These are phyloP conservation scores for Areca catechu DNA, from an alignment of 176 grass and related monocot genomes.

Conservation along the genomic window DNA sequence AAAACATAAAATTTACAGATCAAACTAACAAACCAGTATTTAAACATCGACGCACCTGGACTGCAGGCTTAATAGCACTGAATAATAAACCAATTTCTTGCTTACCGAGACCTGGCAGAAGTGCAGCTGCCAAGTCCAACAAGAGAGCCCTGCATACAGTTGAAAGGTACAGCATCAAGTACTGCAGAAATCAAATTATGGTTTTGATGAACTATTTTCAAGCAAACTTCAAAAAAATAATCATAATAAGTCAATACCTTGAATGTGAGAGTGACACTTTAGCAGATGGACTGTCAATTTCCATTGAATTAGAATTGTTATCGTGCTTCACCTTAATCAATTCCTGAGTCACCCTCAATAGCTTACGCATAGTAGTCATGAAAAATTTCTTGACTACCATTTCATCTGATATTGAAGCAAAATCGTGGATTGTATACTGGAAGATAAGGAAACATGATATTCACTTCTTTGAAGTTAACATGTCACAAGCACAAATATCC, in stretches of 20 bases:
- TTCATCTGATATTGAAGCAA: slow-evolving; percentile 81
- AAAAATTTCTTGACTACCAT: slow-evolving; percentile 55
- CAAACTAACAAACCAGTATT: slow-evolving; percentile 1
- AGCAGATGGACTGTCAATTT: slow-evolving; percentile 36
- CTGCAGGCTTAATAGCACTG: slow-evolving; percentile 79
- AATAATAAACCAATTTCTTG: slow-evolving; percentile 66
- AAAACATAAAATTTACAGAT: too few relatives aligned
- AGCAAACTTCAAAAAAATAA: background rate
- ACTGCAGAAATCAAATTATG: too few relatives aligned
- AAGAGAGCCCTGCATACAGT: slow-evolving; percentile 54
- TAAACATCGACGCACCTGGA: slow-evolving; percentile 42
- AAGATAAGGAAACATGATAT: slow-evolving; percentile 22
- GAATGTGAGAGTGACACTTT: slow-evolving; percentile 8
- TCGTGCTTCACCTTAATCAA: slow-evolving; percentile 50
- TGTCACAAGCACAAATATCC: background rate
- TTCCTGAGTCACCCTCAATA: slow-evolving; percentile 59
- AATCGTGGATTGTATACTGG: slow-evolving; percentile 61
- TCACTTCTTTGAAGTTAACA: background rate
- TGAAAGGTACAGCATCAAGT: background rate
- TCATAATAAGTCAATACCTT: background rate
- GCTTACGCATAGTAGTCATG: slow-evolving; percentile 44
- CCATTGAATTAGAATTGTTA: slow-evolving; percentile 39
- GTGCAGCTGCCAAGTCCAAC: slow-evolving; percentile 70
- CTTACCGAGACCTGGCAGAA: slow-evolving; percentile 64
- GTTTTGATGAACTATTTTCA: too few relatives aligned